Evolutionary conservation across 768 basidiomycete species (phyloP), one percentile per base, ranked within the genome.

Genomic region (Chalciporus pseudorubinellus): DNA sequence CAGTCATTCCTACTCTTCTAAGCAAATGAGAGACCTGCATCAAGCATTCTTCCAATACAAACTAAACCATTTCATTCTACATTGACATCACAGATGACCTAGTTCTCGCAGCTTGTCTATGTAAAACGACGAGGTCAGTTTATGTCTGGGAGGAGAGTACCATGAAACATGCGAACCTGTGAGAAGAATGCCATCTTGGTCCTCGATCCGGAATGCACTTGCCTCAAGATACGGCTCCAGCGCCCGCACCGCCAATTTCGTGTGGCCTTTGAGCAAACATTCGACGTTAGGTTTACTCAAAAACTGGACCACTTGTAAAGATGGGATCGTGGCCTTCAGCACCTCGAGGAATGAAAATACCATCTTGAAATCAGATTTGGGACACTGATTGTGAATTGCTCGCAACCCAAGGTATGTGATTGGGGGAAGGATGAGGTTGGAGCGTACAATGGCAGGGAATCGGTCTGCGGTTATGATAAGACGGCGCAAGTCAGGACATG

Each of bases 241-340:
- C n/a, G 33, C 48, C 4, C 42, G 51, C 19, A 46, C 21, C 6
- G 48, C 50, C 33, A 53, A 26, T 45, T 54, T 55, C 33, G 49
- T 44, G 21, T 62, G 60, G 4, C 50, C 40, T 20, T 44, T 58
- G 43, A 64, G 46, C 38, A 67, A 47, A 43, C 57, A 55, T 9
- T 43, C 39, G 19, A 62, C 42, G 14, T 59, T 64, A 1, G 29
- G 18, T 22, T 44, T 50, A 19, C 61, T 49, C 29, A 58, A 16
- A 19, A 68, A 54, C 14, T 58, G 66, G 5, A 67, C 51, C 1
- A 60, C 59, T 12, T 34, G 55, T 42, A 67, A 36, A n/a, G 64
- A 57, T 5, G 64, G 60, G 0, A 46, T 33, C 16, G 13, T 54
- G 18, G 49, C 45, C 19, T 20, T 33, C 28, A 68, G 31, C 13